Percentiles rank a stretch among this genome's conserved stretches.
Conservation (phyloP, 768 basidiomycete species). For the Mrakia hoshinonis region DNA sequence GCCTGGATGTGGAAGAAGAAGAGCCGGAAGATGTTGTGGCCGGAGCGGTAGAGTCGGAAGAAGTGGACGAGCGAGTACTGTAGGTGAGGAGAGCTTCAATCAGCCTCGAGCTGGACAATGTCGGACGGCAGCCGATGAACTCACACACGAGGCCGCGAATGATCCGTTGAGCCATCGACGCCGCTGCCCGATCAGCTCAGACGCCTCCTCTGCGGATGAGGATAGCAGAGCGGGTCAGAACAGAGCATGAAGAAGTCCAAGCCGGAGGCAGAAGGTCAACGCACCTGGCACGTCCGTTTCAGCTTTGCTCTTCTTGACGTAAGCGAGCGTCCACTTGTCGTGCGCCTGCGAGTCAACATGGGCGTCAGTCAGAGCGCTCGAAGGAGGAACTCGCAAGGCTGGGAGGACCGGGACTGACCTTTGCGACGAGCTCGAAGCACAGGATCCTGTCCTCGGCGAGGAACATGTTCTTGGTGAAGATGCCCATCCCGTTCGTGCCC, state of each 20-base stretch:
- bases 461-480: conserved; percentile 80
- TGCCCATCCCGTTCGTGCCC: conserved; percentile 93
- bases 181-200: conserved; percentile 88
- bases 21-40: conserved; percentile 74
- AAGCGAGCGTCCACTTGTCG: conserved; percentile 75
- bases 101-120: neutral
- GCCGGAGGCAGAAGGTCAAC: neutral
- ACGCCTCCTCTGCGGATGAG: conserved; percentile 55
- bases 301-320: conserved; percentile 91
- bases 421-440: conserved; percentile 93
- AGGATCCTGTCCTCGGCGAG: conserved; percentile 57
- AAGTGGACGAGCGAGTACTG: conserved; percentile 91
- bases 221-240: neutral
- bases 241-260: neutral
- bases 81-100: conserved; percentile 17
- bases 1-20: conserved; percentile 94
- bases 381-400: neutral
- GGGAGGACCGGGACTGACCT: conserved; percentile 49
- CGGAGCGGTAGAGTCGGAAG: conserved; percentile 74
- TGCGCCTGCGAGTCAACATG: neutral
- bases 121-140: conserved; percentile 1
- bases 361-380: neutral
- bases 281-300: conserved; percentile 66
- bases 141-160: conserved; percentile 78
- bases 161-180: conserved; percentile 95